Percentiles rank a stretch among this genome's conserved stretches.
Evolutionary conservation across 208 protist species (phyloP).

Genomic region (Wallacemonas sp.): DNA sequence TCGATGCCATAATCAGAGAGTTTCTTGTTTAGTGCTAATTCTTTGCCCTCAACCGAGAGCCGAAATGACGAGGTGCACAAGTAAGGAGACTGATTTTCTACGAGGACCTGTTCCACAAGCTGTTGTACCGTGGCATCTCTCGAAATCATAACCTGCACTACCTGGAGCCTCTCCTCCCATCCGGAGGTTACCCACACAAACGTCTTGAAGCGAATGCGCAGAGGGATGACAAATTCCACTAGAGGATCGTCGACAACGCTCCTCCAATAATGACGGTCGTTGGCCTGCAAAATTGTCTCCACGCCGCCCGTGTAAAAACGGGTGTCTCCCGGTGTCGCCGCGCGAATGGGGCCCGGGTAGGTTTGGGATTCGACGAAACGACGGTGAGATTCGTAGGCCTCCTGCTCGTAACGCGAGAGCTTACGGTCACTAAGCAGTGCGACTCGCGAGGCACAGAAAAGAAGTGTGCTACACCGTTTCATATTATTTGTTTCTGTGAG

Average conservation of each 20-base stretch:
- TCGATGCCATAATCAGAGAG: conserved; percentile 58
- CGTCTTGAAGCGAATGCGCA: conserved; percentile 81
- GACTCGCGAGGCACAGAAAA: conserved; percentile 10
- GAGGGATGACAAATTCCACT: conserved; percentile 63
- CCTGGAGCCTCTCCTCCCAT: conserved; percentile 79
- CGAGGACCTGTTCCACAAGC: conserved; percentile 63
- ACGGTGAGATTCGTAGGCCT: conserved; percentile 70
- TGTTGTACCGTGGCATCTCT: conserved; percentile 64
- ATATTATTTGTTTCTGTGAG: conserved; percentile 1
- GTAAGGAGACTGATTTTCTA: conserved; percentile 88
- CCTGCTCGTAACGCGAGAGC: conserved; percentile 70
- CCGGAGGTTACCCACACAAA: conserved; percentile 79
- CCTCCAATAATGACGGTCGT: conserved; percentile 87
- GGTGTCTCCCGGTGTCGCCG: conserved; percentile 83
- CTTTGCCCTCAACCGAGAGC: conserved; percentile 68
- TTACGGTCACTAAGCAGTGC: conserved; percentile 31
- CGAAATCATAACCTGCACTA: conserved; percentile 73
- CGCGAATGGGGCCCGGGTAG: conserved; percentile 77
- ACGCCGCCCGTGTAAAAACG: conserved; percentile 74
- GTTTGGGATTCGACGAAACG: conserved; percentile 60
- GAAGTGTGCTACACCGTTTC: not conserved
- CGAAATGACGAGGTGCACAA: conserved; percentile 63
- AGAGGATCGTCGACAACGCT: conserved; percentile 82
- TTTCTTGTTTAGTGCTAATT: conserved; percentile 53
- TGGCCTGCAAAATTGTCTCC: conserved; percentile 77